Evolutionary conservation across 2,329 filamentous ascomycete species (phyloP), one percentile per base, ranked within the genome.

Genomic region (Coleophoma eucalyptorum): DNA sequence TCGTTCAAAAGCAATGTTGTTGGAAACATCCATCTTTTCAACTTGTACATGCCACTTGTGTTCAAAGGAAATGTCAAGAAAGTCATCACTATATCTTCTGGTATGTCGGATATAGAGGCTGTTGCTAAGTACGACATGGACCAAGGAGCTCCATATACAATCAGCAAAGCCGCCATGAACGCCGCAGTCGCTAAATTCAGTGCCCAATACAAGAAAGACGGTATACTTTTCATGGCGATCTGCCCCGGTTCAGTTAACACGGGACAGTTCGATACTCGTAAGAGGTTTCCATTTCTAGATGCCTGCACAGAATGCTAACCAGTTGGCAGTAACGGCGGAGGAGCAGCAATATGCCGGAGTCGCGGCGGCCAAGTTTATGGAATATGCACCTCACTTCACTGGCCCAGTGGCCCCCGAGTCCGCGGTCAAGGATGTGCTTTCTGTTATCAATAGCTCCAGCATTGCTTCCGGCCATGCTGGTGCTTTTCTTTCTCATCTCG

Each of bases 91-190:
- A 70, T 84, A 6, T 71, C 74, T 7, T 72, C 62, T 0, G 79
- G 76, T 15, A 51, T 71, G 43, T 74, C 72, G 0, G 79, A 83
- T 49, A 16, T 68, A 0, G 72, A 77, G 3, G 46, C 77, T 1
- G 70, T 67, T 50, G 67, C 64, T 12, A 49, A 72, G 0, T 62
- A 58, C 21, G 67, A 68, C 0, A 54, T 81, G 40, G 62, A 67
- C 0, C 44, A 62, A 0, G 54, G 56, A 1, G 55, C 64, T 0
- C 60, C 72, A 0, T 84, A 84, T 55, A 51, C 74, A 1, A 68
- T 71, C 33, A 73, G 67, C 61, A 80, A 82, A 58, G 77, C 71
- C 0, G 80, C 74, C 0, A 26, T 77, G 38, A 84, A 84, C 56
- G 59, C 74, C 8, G 67, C 70, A 1, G 62, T 78, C 0, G 74